These are phyloP conservation scores for Cyclotella distinguenda DNA, from an alignment of 108 stramenopile genomes.

Conservation along the genomic window DNA sequence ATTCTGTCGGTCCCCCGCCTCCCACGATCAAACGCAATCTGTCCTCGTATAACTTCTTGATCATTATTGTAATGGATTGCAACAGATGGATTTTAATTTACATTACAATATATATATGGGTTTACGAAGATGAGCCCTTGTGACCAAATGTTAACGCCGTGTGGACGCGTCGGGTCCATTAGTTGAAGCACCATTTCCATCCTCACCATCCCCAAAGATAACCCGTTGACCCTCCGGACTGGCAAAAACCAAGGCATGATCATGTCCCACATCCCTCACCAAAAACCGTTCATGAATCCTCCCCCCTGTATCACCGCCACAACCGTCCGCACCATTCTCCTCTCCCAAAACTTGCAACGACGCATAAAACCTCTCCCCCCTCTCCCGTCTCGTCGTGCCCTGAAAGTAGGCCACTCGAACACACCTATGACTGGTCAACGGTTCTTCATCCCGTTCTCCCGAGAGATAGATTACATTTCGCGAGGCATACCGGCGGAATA, in stretches of 20 bases:
- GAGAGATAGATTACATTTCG: constrained; percentile 68
- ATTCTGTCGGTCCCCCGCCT: too few relatives aligned
- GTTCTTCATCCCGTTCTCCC: constrained; percentile 55
- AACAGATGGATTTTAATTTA: too few relatives aligned
- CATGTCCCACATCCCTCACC: constrained; percentile 64
- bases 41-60: too few relatives aligned
- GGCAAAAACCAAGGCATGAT: constrained; percentile 75
- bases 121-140: too few relatives aligned
- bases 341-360: constrained; percentile 27
- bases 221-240: constrained; percentile 49
- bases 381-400: constrained; percentile 56
- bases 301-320: too few relatives aligned
- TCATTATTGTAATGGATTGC: too few relatives aligned
- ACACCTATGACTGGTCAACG: constrained; percentile 34
- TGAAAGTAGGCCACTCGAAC: constrained; percentile 53
- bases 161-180: too few relatives aligned
- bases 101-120: too few relatives aligned
- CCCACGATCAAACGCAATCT: too few relatives aligned
- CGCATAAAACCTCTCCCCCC: constrained; percentile 53
- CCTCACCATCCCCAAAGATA: constrained; percentile 33
- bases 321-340: too few relatives aligned
- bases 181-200: too few relatives aligned
- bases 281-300: constrained; percentile 51
- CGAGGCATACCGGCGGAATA: constrained; percentile 52
- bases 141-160: too few relatives aligned